Base-by-base conservation (phyloP, 805 yeast genomes). In the Starmerella sirachaensis region DNA sequence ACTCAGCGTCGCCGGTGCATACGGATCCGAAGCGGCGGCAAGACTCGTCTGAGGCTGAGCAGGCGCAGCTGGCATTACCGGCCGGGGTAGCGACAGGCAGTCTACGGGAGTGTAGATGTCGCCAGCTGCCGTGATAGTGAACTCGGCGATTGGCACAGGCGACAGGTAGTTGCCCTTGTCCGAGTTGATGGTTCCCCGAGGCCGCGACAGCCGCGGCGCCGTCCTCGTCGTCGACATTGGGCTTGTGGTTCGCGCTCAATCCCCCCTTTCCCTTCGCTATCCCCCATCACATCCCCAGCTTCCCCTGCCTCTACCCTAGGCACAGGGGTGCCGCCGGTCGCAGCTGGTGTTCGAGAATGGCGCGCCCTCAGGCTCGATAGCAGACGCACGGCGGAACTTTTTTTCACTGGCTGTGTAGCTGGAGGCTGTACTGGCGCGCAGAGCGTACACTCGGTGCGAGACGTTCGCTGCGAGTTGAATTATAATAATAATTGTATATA, bases 21-120 rank as follows among this genome's bases (percentile, higher is more conserved):
- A 21, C 4, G 35, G 35, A 12, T 32, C 19, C 13, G 29, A 23
- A n/a, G n/a, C n/a, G 26, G 35, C 28, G 11, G 24, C 29, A 8
- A 23, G 29, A 6, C 17, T 27, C 23, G 11, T 23, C 22, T 13
- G 37, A 10, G 56, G 51, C 14, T 55, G 57, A 7, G 56, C 54
- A 33, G 62, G 61, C 19, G 37, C 11, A 14, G 13, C 5, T 6
- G 41, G 23, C 18, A 29, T 13, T 13, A 61, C 51, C 3, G 66
- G 66, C 29, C 54, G 49, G 6, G 67, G 63, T 30, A 62, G 48
- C 21, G 50, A 46, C 11, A 57, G 42, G 26, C 53, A 49, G 33
- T 56, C 59, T 29, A 35, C 33, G 9, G 58, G 48, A 8, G 30
- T 18, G 38, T 52, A 59, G 6, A 34, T 32, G 31, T 64, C 63